phyloP scores from a whole-genome alignment of 2,329 filamentous ascomycete genomes.

The Endothia cerciana region DNA sequence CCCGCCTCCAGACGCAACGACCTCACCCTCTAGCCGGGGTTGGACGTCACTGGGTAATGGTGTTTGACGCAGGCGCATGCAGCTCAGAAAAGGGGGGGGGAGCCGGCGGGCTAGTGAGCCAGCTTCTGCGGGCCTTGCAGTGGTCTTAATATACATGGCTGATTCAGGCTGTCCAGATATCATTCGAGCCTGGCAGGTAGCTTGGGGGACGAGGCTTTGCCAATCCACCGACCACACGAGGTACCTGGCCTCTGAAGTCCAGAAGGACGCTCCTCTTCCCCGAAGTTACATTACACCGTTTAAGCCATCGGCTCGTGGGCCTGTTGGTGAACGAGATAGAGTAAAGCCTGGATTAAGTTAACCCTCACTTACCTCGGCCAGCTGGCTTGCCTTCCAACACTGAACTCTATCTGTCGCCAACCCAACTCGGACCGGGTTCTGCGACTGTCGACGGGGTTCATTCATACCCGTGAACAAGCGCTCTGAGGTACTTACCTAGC shows the following conservation, averaged over 20 bases:
- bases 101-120: neutral
- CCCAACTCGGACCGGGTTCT: too few species aligned
- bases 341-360: too few species aligned
- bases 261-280: neutral
- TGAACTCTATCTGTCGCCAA: too few species aligned
- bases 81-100: neutral
- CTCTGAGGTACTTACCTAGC: too few species aligned
- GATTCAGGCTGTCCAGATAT: neutral
- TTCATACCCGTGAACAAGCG: too few species aligned
- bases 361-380: neutral
- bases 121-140: neutral
- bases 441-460: too few species aligned
- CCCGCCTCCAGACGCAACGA: constrained; percentile 1
- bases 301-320: neutral
- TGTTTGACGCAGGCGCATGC: constrained; percentile 3
- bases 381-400: neutral
- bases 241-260: neutral
- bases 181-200: neutral
- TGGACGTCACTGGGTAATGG: neutral
- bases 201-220: neutral
- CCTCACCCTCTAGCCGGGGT: neutral
- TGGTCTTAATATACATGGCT: neutral
- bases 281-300: constrained; percentile 9
- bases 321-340: neutral
- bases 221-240: neutral